Conservation (phyloP, 2,329 filamentous ascomycete species). For the Epichloe sylvatica region DNA sequence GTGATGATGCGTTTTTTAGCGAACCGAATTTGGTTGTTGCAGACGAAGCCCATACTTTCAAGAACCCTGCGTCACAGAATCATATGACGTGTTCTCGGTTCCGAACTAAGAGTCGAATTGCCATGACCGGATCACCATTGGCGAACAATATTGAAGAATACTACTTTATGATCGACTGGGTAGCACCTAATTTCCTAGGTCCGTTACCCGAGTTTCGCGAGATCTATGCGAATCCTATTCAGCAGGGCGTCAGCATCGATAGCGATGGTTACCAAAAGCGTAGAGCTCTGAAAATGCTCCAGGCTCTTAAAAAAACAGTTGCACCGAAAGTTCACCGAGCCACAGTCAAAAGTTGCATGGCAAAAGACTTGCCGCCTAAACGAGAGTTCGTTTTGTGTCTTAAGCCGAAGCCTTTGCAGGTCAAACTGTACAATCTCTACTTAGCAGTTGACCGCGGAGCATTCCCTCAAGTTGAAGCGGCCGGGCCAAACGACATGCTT, state of each 20-base stretch:
- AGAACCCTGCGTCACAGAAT: constrained; percentile 45
- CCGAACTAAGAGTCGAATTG: constrained; percentile 57
- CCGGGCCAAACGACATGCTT: constrained; percentile 18
- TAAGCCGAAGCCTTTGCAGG: constrained; percentile 53
- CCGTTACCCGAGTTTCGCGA: constrained; percentile 50
- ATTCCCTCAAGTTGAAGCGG: not conserved
- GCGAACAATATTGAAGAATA: constrained; percentile 78
- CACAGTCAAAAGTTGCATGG: constrained; percentile 50
- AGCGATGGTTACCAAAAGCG: constrained; percentile 43
- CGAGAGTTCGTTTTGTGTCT: constrained; percentile 70
- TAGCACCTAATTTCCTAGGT: constrained; percentile 66
- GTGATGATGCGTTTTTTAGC: constrained; percentile 36
- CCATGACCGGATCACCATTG: constrained; percentile 74
- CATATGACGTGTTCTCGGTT: constrained; percentile 44
- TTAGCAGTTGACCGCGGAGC: constrained; percentile 15
- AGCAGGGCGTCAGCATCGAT: constrained; percentile 53
- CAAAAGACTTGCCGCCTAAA: constrained; percentile 56
- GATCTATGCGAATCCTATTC: constrained; percentile 61
- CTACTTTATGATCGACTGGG: constrained; percentile 77
- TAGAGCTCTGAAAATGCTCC: constrained; percentile 50
- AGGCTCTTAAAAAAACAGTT: constrained; percentile 56
- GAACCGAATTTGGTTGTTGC: constrained; percentile 61
- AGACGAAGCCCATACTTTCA: constrained; percentile 74
- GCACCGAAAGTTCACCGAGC: constrained; percentile 65
- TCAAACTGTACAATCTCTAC: constrained; percentile 42